Evolutionary conservation across 1,284 basidiomycete species (phyloP), one percentile per base, ranked within the genome.

Genomic region (Ceraceosorus guamensis): DNA sequence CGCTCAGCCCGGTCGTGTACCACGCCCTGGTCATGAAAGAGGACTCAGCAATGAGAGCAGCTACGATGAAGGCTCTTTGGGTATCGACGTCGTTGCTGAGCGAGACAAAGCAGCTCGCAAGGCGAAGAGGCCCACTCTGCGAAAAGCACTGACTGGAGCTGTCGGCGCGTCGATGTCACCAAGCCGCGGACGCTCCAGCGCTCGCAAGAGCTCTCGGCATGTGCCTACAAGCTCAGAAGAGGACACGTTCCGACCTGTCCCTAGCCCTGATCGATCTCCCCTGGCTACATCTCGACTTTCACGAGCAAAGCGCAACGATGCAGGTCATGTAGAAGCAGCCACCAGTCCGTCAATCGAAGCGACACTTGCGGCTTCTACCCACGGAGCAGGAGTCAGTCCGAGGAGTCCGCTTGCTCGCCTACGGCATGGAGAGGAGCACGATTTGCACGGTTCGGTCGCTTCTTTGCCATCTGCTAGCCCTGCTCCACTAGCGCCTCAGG

Each of bases 31-130:
- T 35, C 33, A 18, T 30, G 48, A 4, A 55, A 4, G 6, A 48
- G 30, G 11, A 57, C 7, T 8, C n/a, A 10, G 37, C 44, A 32
- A 24, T 53, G 14, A 41, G 33, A 47, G 48, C 32, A 16, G 16
- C 52, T 33, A 13, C 47, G 13, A 44, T 41, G 35, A 41, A 49
- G 31, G 45, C 46, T 30, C 18, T 11, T 44, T 60, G 13, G 68
- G 68, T 32, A 70, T 70, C 16, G 67, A 70, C 46, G 55, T 70
- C n/a, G 51, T 70, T 6, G 65, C 68, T 4, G 11, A 50, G 7
- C 14, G n/a, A 39, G 31, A 52, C 11, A 6, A 43, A 35, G 33
- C 46, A 7, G 13, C 6, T 45, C 11, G 37, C 33, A 45, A 52
- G 41, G 37, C 37, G 8, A 8, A n/a, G 8, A 8, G 37, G 37